Percentiles rank a stretch among this genome's conserved stretches.
phyloP scores from a whole-genome alignment of 352 stramenopile species.

The Thalassiosira ordinaria region DNA sequence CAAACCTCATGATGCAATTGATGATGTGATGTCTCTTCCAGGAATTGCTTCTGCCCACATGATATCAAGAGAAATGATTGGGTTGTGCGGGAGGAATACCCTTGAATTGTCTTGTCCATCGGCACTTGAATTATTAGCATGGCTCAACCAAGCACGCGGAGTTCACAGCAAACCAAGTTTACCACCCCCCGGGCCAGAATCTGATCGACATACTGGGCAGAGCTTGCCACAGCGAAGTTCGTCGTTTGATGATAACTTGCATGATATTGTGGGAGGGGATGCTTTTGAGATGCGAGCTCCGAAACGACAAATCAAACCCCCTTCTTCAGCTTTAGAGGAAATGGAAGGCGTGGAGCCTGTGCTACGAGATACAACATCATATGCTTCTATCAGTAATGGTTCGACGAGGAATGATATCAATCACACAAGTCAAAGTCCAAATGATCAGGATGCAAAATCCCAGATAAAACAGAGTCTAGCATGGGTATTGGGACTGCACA shows the following conservation, averaged over 20 bases:
- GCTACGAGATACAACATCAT: neutral
- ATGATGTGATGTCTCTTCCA: constrained; percentile 33
- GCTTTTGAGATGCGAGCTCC: constrained; percentile 39
- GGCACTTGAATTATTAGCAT: constrained; percentile 32
- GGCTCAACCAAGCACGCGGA: constrained; percentile 15
- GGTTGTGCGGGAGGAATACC: constrained; percentile 18
- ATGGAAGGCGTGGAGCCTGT: neutral
- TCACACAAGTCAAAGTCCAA: neutral
- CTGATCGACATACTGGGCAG: neutral
- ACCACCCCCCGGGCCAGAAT: neutral
- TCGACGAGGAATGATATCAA: constrained; percentile 1
- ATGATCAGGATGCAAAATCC: neutral
- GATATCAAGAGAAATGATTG: constrained; percentile 11
- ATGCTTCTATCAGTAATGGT: neutral
- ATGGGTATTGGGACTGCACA: constrained; percentile 43
- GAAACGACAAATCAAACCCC: neutral
- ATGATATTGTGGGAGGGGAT: constrained; percentile 11
- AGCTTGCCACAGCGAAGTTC: neutral
- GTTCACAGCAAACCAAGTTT: neutral
- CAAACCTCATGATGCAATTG: neutral
- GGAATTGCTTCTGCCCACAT: constrained; percentile 22
- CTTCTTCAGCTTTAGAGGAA: neutral
- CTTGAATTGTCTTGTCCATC: constrained; percentile 34
- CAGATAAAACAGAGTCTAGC: constrained; percentile 35
- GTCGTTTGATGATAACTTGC: neutral